These are phyloP conservation scores for Spirogloea muscicola DNA, from an alignment of 139 green algal species.

Conservation along the genomic window DNA sequence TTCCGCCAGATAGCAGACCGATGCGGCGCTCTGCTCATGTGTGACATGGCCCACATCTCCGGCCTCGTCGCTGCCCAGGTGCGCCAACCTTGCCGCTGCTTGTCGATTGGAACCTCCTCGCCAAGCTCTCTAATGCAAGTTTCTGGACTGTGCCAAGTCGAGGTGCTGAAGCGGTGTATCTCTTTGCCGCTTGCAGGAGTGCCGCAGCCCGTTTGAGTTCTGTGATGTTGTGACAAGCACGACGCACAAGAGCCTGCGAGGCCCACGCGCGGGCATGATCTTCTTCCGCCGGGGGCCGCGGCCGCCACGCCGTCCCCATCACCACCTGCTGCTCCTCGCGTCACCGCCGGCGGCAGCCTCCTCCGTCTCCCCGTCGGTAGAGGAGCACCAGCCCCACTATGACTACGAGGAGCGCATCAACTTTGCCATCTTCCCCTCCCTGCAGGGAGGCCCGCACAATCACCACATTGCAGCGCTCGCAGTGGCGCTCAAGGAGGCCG, in stretches of 20 bases:
- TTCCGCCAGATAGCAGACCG: constrained; percentile 68
- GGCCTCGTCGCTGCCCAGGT: constrained; percentile 72
- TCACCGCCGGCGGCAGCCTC: neutral
- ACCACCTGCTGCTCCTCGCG: neutral
- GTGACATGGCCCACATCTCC: constrained; percentile 83
- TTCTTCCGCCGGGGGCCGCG: constrained; percentile 65
- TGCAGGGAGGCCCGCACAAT: constrained; percentile 86
- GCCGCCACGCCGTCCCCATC: neutral
- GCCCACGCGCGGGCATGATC: constrained; percentile 75
- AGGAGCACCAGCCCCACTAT: constrained; percentile 8
- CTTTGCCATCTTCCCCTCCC: constrained; percentile 79
- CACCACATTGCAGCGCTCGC: constrained; percentile 81
- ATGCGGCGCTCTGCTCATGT: constrained; percentile 74
- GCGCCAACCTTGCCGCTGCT: no score
- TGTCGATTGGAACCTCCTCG: no score
- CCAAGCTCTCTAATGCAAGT: no score
- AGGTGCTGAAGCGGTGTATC: no score
- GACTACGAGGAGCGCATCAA: constrained; percentile 83
- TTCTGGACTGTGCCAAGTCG: no score
- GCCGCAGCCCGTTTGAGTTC: constrained; percentile 71
- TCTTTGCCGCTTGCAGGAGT: constrained; percentile 60
- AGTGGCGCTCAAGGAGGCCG: constrained; percentile 71
- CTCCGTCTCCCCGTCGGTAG: neutral
- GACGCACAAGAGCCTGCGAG: constrained; percentile 81
- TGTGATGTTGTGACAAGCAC: constrained; percentile 83